phyloP scores from a whole-genome alignment of 345 rosid genomes.

The Bruguiera parviflora region DNA sequence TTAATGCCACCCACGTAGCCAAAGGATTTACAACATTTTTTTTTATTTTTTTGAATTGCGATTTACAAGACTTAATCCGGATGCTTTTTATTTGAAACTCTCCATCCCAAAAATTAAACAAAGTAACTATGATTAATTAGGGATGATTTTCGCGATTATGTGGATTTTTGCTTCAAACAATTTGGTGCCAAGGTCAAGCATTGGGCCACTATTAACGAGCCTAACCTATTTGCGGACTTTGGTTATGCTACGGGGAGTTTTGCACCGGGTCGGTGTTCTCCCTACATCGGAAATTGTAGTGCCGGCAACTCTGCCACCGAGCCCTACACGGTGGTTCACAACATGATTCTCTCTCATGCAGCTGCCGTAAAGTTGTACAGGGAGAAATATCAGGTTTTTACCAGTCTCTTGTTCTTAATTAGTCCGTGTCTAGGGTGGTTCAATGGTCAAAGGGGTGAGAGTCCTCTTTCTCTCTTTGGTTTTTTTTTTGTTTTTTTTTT shows the following conservation, averaged over 20 bases:
- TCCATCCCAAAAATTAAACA: too few relatives aligned
- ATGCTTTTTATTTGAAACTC: too few relatives aligned
- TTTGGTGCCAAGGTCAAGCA: conserved; percentile 50
- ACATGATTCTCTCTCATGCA: conserved; percentile 39
- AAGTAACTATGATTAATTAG: conserved; percentile 9
- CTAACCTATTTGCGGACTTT: conserved; percentile 19
- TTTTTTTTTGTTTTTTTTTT: not conserved
- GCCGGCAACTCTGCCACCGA: conserved; percentile 19
- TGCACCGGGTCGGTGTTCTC: conserved; percentile 24
- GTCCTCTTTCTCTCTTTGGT: not conserved
- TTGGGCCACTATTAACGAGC: conserved; percentile 50
- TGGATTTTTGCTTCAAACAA: conserved; percentile 39
- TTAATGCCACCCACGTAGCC: too few relatives aligned
- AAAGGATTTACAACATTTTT: too few relatives aligned
- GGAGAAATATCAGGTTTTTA: conserved; percentile 20
- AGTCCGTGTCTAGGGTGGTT: too few relatives aligned
- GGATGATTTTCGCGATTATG: conserved; percentile 41
- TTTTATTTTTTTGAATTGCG: too few relatives aligned
- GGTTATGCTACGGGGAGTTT: conserved; percentile 8
- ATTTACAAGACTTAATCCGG: too few relatives aligned
- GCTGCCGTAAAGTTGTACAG: conserved; percentile 24
- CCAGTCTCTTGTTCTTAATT: too few relatives aligned
- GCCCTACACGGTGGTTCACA: conserved; percentile 17
- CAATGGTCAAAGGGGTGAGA: too few relatives aligned
- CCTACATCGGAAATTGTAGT: not conserved